Conservation (phyloP, 306 rosid genomes). For the Astragalus membranaceus region DNA sequence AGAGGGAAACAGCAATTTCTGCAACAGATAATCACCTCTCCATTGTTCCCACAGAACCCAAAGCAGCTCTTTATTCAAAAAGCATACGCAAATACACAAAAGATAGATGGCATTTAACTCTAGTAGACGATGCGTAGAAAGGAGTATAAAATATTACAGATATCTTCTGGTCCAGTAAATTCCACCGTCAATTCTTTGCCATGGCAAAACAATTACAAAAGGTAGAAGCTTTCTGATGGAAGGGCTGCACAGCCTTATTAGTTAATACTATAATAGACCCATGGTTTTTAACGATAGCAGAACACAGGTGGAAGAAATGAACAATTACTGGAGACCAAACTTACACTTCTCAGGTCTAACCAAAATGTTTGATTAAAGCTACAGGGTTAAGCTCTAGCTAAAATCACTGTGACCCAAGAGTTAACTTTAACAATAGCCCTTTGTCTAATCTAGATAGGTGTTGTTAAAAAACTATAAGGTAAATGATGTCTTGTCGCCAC, state of each 20-base stretch:
- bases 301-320: conserved; percentile 27
- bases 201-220: conserved; percentile 38
- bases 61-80: conserved; percentile 67
- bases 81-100: conserved; percentile 29
- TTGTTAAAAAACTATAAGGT: conserved; percentile 34
- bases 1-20: background rate
- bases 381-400: conserved; percentile 28
- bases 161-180: conserved; percentile 45
- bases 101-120: conserved; percentile 60
- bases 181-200: conserved; percentile 59
- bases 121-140: conserved; percentile 34
- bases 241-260: conserved; percentile 68
- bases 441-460: conserved; percentile 31
- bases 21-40: conserved; percentile 62
- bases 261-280: conserved; percentile 28
- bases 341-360: conserved; percentile 31
- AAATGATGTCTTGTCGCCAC: conserved; percentile 25
- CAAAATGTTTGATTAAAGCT: conserved; percentile 26
- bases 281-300: conserved; percentile 29
- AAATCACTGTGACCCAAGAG: conserved; percentile 33
- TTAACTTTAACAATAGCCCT: conserved; percentile 36
- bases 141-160: conserved; percentile 33
- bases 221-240: conserved; percentile 53
- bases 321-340: conserved; percentile 48
- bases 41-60: conserved; percentile 50